Evolutionary conservation across 805 yeast species (phyloP), one percentile per base, ranked within the genome.

Genomic region (Yarrowia phangngaensis): DNA sequence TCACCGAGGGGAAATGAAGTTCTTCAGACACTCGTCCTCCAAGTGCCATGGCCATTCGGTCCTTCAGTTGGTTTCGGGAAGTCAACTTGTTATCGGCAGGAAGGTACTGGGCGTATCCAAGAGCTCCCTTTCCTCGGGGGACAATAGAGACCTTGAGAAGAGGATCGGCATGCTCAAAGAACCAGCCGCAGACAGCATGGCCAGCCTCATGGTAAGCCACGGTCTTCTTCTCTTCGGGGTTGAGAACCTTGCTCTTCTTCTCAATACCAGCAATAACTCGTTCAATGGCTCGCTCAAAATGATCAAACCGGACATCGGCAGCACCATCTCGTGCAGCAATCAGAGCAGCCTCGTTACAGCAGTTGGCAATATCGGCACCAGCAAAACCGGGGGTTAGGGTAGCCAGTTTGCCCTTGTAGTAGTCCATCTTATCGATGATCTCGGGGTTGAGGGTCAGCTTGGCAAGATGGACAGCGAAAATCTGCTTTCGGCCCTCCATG

Each of bases 201-300:
- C 97, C 97, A 2, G 97, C 97, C 68, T 88, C 97, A 65, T 88
- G 97, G 63, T 84, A 88, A 0, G 96, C 95, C 41, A 88, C 95
- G 23, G 84, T 77, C 56, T 71, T 78, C 70, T 86, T 84, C 65
- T 89, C 95, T 26, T 82, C 85, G 8, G 82, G 80, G 5, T 85
- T 79, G 46, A 88, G 70, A 7, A 89, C 79, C 62, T 81, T 78
- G 0, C 92, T 78, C 62, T 85, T 85, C 66, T 83, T 82, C 64
- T 88, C 96, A 35, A 89, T 69, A n/a, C 97, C 97, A 8, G 94
- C 95, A 68, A 88, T 80, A 38, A 88, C 95, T 61, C 96, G 78
- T 67, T 89, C 97, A 63, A 88, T 85, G 16, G 96, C 96, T 64
- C 78, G 82, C 65, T 88, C 97, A 60, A 88, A 89, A 68, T 88